Conservation (phyloP, 2,329 filamentous ascomycete genomes). For the Leptographium galeiforme region DNA sequence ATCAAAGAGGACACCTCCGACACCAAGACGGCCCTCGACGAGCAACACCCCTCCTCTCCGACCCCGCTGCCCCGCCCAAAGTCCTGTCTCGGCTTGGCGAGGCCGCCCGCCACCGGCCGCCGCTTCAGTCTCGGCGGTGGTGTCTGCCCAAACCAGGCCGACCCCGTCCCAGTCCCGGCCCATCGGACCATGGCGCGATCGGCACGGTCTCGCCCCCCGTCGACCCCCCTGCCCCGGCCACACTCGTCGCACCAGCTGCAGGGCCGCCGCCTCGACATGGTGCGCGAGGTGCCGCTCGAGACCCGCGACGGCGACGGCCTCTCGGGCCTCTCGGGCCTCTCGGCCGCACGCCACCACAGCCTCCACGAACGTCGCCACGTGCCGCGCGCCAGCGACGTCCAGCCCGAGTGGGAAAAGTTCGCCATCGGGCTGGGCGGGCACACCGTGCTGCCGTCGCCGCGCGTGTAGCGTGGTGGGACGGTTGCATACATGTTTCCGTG, state of each 20-base stretch:
- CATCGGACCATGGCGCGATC: neutral
- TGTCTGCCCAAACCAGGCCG: conserved; percentile 7
- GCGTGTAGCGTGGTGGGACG: no score
- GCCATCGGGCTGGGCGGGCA: conserved; percentile 29
- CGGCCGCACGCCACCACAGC: conserved; percentile 7
- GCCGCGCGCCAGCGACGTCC: conserved; percentile 12
- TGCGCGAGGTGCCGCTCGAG: conserved; percentile 4
- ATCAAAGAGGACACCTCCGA: no score
- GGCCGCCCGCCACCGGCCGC: neutral
- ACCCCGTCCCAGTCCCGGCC: no score
- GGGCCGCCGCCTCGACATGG: conserved; percentile 5
- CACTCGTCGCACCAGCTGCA: neutral
- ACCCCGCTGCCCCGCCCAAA: no score
- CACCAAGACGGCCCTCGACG: no score
- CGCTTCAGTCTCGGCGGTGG: conserved; percentile 11
- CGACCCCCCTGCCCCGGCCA: neutral
- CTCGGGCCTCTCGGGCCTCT: neutral
- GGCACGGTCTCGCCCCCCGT: neutral
- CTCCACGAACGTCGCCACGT: neutral
- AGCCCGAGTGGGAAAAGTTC: conserved; percentile 32
- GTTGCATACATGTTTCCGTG: neutral
- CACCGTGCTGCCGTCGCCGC: conserved; percentile 12
- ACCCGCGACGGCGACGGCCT: conserved; percentile 2
- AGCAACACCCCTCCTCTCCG: no score
- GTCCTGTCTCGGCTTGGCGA: neutral